Percentiles rank a stretch among this genome's conserved stretches.
Evolutionary conservation across 495 filamentous ascomycete genomes (phyloP).

Genomic region (Trichoderma asperelloides): DNA sequence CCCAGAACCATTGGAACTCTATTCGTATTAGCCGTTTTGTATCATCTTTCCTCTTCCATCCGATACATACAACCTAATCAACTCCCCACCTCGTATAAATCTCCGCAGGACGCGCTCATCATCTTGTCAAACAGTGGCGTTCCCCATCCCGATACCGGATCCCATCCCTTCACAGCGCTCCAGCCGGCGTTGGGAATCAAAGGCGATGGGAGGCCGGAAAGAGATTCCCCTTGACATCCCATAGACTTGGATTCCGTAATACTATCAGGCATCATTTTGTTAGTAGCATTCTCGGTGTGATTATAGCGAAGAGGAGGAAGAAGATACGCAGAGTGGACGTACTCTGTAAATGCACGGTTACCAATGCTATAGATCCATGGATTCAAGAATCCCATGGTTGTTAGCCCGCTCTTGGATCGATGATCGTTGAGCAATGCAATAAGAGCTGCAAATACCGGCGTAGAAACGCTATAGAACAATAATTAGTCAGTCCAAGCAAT

Average conservation of each 20-base stretch:
- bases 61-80: too few species aligned
- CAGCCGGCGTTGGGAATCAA: slow-evolving; percentile 17
- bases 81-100: background rate
- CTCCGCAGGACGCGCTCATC: slow-evolving; percentile 8
- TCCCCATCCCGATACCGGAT: slow-evolving; percentile 23
- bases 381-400: slow-evolving; percentile 58
- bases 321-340: background rate
- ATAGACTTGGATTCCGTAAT: slow-evolving; percentile 43
- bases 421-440: slow-evolving; percentile 58
- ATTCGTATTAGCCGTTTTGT: too few species aligned
- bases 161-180: slow-evolving; percentile 21
- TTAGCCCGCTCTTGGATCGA: slow-evolving; percentile 38
- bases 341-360: slow-evolving; percentile 42
- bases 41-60: too few species aligned
- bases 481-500: background rate
- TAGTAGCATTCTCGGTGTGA: background rate
- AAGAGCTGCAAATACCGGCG: slow-evolving; percentile 52
- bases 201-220: slow-evolving; percentile 8
- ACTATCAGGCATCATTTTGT: background rate
- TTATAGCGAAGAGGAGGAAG: background rate
- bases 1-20: too few species aligned
- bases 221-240: slow-evolving; percentile 38
- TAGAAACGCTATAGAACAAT: slow-evolving; percentile 33
- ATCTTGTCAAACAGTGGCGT: slow-evolving; percentile 25
- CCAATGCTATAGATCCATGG: slow-evolving; percentile 54